These are phyloP conservation scores for Blastobotrys peoriensis DNA, from an alignment of 805 yeast species.

Conservation along the genomic window DNA sequence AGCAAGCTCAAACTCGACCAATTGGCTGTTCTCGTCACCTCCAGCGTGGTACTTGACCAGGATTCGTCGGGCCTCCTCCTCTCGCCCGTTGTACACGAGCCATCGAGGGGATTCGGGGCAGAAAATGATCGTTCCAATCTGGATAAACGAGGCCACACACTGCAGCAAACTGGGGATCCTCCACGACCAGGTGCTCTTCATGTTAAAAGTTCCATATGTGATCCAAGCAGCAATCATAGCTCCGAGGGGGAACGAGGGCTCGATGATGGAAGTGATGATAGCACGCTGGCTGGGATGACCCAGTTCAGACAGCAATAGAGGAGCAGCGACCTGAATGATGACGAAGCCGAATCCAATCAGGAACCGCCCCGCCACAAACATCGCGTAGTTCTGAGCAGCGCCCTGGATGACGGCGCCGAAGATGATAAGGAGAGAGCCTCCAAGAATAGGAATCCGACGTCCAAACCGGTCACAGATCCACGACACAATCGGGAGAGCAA, in stretches of 20 bases:
- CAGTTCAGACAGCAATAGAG: conserved; percentile 72
- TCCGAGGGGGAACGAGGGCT: conserved; percentile 65
- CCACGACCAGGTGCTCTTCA: conserved; percentile 41
- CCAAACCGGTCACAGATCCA: conserved; percentile 55
- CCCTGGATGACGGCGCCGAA: conserved; percentile 53
- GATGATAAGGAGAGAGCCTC: conserved; percentile 49
- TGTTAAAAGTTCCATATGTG: background rate
- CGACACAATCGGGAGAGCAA: conserved; percentile 60
- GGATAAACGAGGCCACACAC: conserved; percentile 50
- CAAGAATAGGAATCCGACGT: conserved; percentile 51
- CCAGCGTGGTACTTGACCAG: conserved; percentile 16
- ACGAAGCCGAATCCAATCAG: conserved; percentile 70
- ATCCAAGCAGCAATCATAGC: conserved; percentile 49
- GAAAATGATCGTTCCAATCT: conserved; percentile 43
- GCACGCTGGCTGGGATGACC: conserved; percentile 58
- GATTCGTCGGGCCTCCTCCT: conserved; percentile 36
- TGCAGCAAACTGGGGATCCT: conserved; percentile 73
- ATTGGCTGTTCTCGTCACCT: conserved; percentile 1
- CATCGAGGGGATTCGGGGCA: conserved; percentile 87
- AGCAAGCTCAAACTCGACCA: conserved; percentile 14
- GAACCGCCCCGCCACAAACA: conserved; percentile 62
- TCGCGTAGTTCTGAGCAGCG: conserved; percentile 44
- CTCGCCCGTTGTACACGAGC: conserved; percentile 59
- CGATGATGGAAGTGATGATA: conserved; percentile 54
- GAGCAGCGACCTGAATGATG: conserved; percentile 65